These are phyloP conservation scores for Simplicillium sp. DNA, from an alignment of 2,329 filamentous ascomycete genomes.

Conservation along the genomic window DNA sequence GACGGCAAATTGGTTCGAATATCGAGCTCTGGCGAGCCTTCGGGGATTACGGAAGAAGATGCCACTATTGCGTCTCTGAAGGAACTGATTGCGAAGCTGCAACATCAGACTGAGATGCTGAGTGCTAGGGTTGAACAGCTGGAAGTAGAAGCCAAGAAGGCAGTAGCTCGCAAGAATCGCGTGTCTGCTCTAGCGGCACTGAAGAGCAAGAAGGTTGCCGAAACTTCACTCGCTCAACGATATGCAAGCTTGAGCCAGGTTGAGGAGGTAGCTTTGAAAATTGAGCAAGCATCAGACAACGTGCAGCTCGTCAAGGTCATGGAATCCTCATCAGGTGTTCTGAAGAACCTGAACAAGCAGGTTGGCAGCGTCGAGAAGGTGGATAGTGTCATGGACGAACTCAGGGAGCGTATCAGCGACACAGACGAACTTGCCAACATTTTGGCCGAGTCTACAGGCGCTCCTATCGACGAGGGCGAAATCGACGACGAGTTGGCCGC, in stretches of 20 bases:
- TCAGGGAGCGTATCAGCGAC: constrained; percentile 72
- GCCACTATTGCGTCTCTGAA: constrained; percentile 75
- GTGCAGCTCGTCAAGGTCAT: constrained; percentile 77
- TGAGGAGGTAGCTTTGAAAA: constrained; percentile 71
- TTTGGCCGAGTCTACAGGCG: constrained; percentile 52
- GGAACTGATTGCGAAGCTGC: constrained; percentile 64
- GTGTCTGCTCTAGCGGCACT: constrained; percentile 69
- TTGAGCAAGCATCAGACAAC: constrained; percentile 79
- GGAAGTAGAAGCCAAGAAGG: constrained; percentile 53
- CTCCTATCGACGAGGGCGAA: constrained; percentile 64
- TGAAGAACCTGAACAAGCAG: constrained; percentile 64
- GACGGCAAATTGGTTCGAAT: constrained; percentile 70
- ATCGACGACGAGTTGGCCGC: constrained; percentile 81
- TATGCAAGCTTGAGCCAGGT: constrained; percentile 69
- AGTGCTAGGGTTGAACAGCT: constrained; percentile 58
- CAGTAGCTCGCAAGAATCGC: constrained; percentile 62
- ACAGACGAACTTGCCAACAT: constrained; percentile 76
- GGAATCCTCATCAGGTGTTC: constrained; percentile 63
- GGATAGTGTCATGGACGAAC: constrained; percentile 62
- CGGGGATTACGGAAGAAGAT: constrained; percentile 65
- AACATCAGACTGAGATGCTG: constrained; percentile 61
- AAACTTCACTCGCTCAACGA: constrained; percentile 62
- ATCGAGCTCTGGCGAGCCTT: constrained; percentile 40
- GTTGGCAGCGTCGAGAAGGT: constrained; percentile 70
- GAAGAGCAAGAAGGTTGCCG: constrained; percentile 72